Percentiles rank a stretch among this genome's conserved stretches.
phyloP scores from a whole-genome alignment of 2,329 filamentous ascomycete genomes.

The Beauveria medogensis region DNA sequence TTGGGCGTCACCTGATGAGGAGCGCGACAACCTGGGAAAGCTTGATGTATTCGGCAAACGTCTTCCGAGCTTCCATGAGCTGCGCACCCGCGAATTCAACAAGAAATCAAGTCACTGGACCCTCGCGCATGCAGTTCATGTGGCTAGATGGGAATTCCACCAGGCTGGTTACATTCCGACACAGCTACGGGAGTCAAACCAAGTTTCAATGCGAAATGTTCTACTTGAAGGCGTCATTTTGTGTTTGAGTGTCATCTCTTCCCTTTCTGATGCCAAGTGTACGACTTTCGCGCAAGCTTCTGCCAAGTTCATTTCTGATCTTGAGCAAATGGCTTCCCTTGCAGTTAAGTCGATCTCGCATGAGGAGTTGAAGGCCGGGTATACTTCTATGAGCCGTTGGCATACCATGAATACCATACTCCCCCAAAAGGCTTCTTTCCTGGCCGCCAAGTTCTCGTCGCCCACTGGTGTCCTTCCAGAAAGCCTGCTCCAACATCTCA shows the following conservation, averaged over 20 bases:
- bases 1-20: background rate
- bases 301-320: too few species aligned
- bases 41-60: rapidly evolving
- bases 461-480: background rate
- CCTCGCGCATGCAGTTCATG: background rate
- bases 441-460: background rate
- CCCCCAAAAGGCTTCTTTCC: rapidly evolving
- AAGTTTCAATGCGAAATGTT: background rate
- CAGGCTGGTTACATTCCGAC: background rate
- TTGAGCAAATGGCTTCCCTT: too few species aligned
- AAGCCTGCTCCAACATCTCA: background rate
- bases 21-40: background rate
- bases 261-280: too few species aligned
- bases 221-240: too few species aligned
- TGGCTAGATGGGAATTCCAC: background rate
- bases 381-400: background rate
- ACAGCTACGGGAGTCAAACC: too few species aligned
- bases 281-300: too few species aligned
- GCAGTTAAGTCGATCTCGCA: too few species aligned
- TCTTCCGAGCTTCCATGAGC: background rate
- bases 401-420: too few species aligned
- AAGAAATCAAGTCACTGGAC: background rate
- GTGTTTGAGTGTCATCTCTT: too few species aligned
- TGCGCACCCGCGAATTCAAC: background rate
- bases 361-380: too few species aligned